These are phyloP conservation scores for Wickerhamiella alocasiicola DNA, from an alignment of 805 yeast species.

Conservation along the genomic window DNA sequence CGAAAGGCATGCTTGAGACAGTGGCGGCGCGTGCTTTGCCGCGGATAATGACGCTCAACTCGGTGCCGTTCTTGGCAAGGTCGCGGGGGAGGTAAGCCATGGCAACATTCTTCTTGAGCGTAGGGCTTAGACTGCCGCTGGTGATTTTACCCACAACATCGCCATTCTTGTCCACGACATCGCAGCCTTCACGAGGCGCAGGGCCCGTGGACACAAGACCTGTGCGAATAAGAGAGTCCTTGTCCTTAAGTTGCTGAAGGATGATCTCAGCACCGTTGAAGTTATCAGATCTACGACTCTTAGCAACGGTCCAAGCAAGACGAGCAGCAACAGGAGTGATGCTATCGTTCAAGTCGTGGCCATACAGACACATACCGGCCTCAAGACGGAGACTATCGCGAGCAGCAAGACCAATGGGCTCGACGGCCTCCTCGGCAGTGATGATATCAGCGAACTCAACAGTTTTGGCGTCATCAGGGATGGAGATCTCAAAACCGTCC, in stretches of 20 bases:
- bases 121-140: constrained; percentile 58
- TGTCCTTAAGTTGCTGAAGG: constrained; percentile 56
- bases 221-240: constrained; percentile 50
- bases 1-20: constrained; percentile 78
- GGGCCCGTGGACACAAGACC: constrained; percentile 72
- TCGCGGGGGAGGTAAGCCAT: constrained; percentile 77
- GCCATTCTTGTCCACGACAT: constrained; percentile 45
- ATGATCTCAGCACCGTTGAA: constrained; percentile 74
- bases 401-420: constrained; percentile 95
- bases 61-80: constrained; percentile 58
- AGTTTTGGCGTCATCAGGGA: constrained; percentile 43
- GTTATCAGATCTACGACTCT: constrained; percentile 48
- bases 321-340: constrained; percentile 84
- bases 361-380: constrained; percentile 97
- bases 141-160: constrained; percentile 48
- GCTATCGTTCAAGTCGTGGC: constrained; percentile 71
- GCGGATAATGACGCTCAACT: constrained; percentile 63
- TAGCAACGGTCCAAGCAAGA: constrained; percentile 80
- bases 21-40: constrained; percentile 68
- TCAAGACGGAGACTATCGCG: constrained; percentile 90
- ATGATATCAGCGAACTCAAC: constrained; percentile 49
- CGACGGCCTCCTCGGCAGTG: constrained; percentile 40
- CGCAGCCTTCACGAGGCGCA: constrained; percentile 75
- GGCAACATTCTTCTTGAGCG: constrained; percentile 67
- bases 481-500: constrained; percentile 90